Evolutionary conservation across 1,284 basidiomycete species (phyloP).

Genomic region (Omphalotus olearius): DNA sequence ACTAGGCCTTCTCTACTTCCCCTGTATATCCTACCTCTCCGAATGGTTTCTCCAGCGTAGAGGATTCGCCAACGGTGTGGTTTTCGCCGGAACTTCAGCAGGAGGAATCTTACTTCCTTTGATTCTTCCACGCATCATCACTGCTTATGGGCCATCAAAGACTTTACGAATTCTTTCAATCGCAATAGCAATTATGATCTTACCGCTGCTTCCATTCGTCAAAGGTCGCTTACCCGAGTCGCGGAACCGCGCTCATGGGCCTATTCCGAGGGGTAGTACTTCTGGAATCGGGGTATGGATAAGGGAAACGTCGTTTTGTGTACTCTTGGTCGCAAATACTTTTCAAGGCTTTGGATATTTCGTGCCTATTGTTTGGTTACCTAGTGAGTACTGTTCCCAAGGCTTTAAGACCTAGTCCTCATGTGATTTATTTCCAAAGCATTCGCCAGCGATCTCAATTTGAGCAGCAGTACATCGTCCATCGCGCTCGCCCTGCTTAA

Average conservation of each 20-base stretch:
- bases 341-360: constrained; percentile 31
- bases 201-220: constrained; percentile 27
- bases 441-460: constrained; percentile 26
- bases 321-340: constrained; percentile 28
- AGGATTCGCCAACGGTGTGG: constrained; percentile 37
- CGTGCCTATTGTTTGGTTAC: constrained; percentile 32
- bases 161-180: constrained; percentile 28
- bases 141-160: constrained; percentile 21
- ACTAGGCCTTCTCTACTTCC: constrained; percentile 31
- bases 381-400: constrained; percentile 22
- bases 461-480: constrained; percentile 23
- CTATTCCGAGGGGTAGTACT: constrained; percentile 15
- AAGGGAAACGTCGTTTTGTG: constrained; percentile 23
- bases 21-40: constrained; percentile 32
- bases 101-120: constrained; percentile 35
- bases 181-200: constrained; percentile 19
- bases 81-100: constrained; percentile 34
- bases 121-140: constrained; percentile 25
- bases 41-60: constrained; percentile 40
- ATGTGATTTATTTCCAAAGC: constrained; percentile 17
- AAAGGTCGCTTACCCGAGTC: constrained; percentile 29
- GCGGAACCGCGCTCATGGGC: constrained; percentile 20
- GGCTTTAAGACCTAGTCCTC: background rate
- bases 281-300: constrained; percentile 19
- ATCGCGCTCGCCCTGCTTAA: constrained; percentile 25